Percentiles rank a stretch among this genome's conserved stretches.
phyloP scores from a whole-genome alignment of 345 rosid species.

The Cardiospermum halicacabum region DNA sequence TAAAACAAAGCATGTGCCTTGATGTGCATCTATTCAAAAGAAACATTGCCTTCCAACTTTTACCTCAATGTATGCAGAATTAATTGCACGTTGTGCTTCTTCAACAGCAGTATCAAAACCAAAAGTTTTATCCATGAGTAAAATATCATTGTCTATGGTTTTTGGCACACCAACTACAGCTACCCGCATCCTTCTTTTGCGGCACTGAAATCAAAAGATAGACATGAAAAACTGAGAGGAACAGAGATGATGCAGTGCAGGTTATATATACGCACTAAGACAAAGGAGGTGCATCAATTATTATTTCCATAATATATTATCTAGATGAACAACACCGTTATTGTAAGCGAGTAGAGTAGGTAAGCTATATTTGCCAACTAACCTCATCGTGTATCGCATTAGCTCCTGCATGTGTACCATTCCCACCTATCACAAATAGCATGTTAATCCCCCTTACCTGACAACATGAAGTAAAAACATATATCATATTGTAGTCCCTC shows the following conservation, averaged over 20 bases:
- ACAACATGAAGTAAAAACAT: slow-evolving; percentile 17
- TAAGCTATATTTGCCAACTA: neutral
- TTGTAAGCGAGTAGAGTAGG: neutral
- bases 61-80: slow-evolving; percentile 99
- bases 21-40: neutral
- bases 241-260: neutral
- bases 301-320: neutral
- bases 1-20: neutral
- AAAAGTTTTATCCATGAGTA: slow-evolving; percentile 94
- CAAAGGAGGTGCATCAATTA: neutral
- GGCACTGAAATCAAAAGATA: slow-evolving; percentile 46
- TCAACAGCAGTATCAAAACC: slow-evolving; percentile 99
- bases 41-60: neutral
- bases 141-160: slow-evolving; percentile 93
- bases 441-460: slow-evolving; percentile 98
- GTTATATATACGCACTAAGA: neutral
- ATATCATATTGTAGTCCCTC: slow-evolving; percentile 1
- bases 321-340: neutral
- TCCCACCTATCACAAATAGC: slow-evolving; percentile 97
- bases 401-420: slow-evolving; percentile 99
- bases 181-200: slow-evolving; percentile 61
- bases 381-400: slow-evolving; percentile 98
- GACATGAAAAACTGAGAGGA: neutral
- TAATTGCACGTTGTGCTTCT: slow-evolving; percentile 96
- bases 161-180: slow-evolving; percentile 99